phyloP scores from a whole-genome alignment of 2,329 filamentous ascomycete genomes.

The Arthroderma sp. region DNA sequence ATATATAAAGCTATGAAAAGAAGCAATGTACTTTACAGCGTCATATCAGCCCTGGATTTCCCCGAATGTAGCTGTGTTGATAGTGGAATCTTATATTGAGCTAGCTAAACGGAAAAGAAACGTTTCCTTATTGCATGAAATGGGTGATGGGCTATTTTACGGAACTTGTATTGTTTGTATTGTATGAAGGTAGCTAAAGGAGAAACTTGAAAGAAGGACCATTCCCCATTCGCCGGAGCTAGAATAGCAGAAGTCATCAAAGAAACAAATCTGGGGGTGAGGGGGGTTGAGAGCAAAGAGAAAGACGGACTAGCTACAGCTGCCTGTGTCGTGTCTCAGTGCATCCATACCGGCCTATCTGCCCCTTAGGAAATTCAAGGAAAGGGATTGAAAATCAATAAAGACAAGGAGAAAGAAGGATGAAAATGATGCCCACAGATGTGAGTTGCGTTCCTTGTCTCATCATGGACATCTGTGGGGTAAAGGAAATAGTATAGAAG shows the following conservation, averaged over 20 bases:
- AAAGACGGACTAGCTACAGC: background rate
- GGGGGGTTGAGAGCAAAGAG: background rate
- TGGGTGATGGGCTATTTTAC: background rate
- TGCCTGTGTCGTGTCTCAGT: background rate
- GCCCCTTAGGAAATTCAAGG: background rate
- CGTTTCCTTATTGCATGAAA: background rate
- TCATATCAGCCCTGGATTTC: no score
- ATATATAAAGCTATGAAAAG: no score
- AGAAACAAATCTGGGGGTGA: background rate
- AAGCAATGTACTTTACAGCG: no score
- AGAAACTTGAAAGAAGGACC: background rate
- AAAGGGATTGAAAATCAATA: background rate
- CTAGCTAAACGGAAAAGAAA: background rate
- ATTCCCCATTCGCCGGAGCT: background rate
- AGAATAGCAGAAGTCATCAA: background rate
- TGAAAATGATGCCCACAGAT: background rate
- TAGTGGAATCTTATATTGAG: no score
- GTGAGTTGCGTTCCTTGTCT: no score
- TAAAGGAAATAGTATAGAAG: background rate
- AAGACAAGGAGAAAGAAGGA: background rate
- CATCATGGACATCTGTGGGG: background rate
- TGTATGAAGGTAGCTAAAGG: background rate
- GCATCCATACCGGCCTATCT: background rate
- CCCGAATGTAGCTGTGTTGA: no score
- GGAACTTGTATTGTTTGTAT: background rate